Percentiles rank a stretch among this genome's conserved stretches.
phyloP scores from a whole-genome alignment of 768 basidiomycete genomes.

The Macrolepiota dolichaula region DNA sequence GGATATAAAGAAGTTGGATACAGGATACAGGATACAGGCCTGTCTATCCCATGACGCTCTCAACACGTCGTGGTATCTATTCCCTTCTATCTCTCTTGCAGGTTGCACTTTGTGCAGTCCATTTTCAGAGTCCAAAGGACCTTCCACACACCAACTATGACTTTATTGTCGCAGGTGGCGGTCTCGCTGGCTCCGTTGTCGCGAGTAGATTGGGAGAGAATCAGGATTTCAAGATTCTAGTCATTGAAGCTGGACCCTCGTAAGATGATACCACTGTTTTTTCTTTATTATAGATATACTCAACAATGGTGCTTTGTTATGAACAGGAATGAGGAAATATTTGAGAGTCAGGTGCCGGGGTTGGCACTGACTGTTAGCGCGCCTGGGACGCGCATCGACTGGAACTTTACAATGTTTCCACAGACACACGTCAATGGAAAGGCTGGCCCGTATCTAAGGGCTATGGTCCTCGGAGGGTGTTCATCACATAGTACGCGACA shows the following conservation, averaged over 20 bases:
- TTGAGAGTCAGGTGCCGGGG: background rate
- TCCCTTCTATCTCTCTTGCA: background rate
- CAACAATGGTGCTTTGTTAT: background rate
- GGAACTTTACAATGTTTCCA: background rate
- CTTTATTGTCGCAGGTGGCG: constrained; percentile 13
- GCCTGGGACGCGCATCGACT: background rate
- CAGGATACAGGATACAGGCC: no score
- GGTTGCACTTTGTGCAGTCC: background rate
- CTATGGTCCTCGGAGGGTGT: background rate
- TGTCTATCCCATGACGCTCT: background rate
- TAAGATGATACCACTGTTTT: background rate
- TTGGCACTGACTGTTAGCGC: background rate
- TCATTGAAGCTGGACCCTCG: constrained; percentile 15
- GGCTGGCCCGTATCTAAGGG: background rate
- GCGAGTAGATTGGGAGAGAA: constrained; percentile 9
- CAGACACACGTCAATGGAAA: background rate
- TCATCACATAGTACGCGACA: background rate
- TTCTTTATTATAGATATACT: background rate
- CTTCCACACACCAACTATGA: constrained; percentile 8
- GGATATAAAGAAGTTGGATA: no score
- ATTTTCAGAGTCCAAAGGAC: background rate
- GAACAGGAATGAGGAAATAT: background rate
- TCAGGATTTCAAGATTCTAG: constrained; percentile 10
- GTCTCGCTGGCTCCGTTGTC: constrained; percentile 11
- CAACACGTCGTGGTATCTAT: background rate